Conservation (phyloP, 768 basidiomycete genomes). For the Auricularia sp. region DNA sequence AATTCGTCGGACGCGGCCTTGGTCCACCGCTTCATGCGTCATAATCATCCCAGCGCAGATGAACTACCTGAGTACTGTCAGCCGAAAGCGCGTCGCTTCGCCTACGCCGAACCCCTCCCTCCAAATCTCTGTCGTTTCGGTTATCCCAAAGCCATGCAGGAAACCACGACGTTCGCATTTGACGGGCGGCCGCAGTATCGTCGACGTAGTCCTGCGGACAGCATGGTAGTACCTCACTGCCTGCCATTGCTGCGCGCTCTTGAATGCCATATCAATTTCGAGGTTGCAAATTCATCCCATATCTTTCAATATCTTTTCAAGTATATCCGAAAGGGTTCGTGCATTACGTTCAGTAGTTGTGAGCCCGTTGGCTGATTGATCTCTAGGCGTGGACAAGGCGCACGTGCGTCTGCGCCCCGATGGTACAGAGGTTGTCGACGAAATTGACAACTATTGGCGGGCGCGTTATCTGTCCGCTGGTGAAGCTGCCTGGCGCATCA, state of each 20-base stretch:
- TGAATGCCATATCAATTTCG: conserved; percentile 30
- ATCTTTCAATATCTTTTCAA: too few relatives aligned
- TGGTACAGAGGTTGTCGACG: conserved; percentile 14
- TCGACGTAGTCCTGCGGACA: conserved; percentile 16
- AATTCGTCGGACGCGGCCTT: conserved; percentile 17
- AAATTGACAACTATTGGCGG: conserved; percentile 29
- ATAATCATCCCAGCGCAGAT: conserved; percentile 19
- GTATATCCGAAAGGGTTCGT: conserved; percentile 29
- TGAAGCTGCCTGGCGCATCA: conserved; percentile 28
- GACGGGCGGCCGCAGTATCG: conserved; percentile 23
- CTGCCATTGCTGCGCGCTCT: conserved; percentile 17
- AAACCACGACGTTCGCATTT: conserved; percentile 17
- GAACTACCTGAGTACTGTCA: too few relatives aligned
- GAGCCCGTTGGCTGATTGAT: too few relatives aligned
- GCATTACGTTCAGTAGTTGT: too few relatives aligned
- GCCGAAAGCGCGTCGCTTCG: too few relatives aligned
- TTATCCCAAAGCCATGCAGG: conserved; percentile 13
- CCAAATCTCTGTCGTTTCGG: conserved; percentile 17
- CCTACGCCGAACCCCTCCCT: too few relatives aligned
- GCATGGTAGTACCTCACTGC: conserved; percentile 24
- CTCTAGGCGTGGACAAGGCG: conserved; percentile 14
- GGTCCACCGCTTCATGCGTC: conserved; percentile 26
- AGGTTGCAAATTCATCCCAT: conserved; percentile 22
- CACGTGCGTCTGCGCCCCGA: conserved; percentile 8
- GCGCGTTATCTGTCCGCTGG: too few relatives aligned